These are phyloP conservation scores for Pleomassaria siparia DNA, from an alignment of 2,329 filamentous ascomycete genomes.

Conservation along the genomic window DNA sequence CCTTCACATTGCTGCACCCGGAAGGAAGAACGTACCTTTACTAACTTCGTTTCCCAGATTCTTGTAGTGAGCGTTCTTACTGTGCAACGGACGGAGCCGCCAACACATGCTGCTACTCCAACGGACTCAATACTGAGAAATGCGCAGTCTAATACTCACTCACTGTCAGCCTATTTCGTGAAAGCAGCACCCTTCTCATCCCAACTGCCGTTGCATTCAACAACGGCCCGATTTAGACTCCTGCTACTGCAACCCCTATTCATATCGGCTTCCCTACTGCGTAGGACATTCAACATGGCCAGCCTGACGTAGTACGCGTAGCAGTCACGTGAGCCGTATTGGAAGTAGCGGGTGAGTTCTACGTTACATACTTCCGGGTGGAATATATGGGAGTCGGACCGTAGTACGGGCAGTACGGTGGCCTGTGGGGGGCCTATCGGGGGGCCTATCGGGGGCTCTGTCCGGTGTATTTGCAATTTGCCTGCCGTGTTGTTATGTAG, in stretches of 20 bases:
- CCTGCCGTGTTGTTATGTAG: too few relatives aligned
- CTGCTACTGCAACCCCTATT: conserved; percentile 11
- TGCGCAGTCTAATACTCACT: conserved; percentile 57
- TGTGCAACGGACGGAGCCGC: conserved; percentile 57
- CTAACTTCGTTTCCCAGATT: conserved; percentile 49
- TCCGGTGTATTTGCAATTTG: too few relatives aligned
- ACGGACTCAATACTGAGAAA: conserved; percentile 54
- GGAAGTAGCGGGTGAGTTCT: too few relatives aligned
- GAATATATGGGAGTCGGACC: too few relatives aligned
- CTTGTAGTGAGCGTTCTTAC: conserved; percentile 63
- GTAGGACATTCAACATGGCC: not conserved
- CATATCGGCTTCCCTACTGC: conserved; percentile 9
- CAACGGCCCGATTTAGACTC: conserved; percentile 1
- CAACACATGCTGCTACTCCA: conserved; percentile 63
- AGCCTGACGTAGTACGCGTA: too few relatives aligned
- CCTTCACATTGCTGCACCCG: not conserved
- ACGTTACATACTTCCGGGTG: too few relatives aligned
- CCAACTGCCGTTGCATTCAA: conserved; percentile 1
- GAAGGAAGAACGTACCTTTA: not conserved
- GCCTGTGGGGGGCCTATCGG: too few relatives aligned
- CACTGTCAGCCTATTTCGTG: conserved; percentile 53
- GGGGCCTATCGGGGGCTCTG: too few relatives aligned
- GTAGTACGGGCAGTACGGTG: too few relatives aligned
- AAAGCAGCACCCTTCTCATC: conserved; percentile 33
- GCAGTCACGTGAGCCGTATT: too few relatives aligned